These are phyloP conservation scores for Candida broadrunensis DNA, from an alignment of 805 yeast species.

Conservation along the genomic window DNA sequence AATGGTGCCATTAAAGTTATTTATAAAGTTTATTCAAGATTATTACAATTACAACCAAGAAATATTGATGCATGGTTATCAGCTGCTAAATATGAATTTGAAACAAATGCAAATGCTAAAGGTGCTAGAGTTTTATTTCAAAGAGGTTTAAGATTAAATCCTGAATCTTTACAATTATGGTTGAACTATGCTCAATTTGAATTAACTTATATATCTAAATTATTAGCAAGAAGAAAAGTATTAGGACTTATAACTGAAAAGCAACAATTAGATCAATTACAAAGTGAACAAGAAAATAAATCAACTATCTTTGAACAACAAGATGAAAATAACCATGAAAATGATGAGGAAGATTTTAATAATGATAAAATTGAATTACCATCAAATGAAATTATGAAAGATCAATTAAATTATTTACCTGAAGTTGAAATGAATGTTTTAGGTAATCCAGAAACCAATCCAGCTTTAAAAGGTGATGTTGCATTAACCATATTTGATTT, in stretches of 20 bases:
- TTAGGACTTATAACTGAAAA: conserved; percentile 74
- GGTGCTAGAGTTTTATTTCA: conserved; percentile 87
- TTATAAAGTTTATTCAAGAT: conserved; percentile 71
- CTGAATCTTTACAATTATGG: conserved; percentile 74
- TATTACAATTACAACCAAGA: conserved; percentile 86
- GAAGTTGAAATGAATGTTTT: conserved; percentile 83
- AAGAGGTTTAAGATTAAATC: conserved; percentile 79
- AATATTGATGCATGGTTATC: conserved; percentile 89
- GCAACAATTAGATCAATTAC: conserved; percentile 61
- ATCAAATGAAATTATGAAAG: conserved; percentile 52
- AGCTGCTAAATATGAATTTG: conserved; percentile 93
- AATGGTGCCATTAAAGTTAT: conserved; percentile 69
- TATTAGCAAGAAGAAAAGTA: conserved; percentile 78
- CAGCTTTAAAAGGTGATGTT: conserved; percentile 58
- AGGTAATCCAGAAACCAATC: conserved; percentile 80
- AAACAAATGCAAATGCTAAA: conserved; percentile 79
- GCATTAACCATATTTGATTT: conserved; percentile 40
- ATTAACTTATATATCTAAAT: conserved; percentile 76
- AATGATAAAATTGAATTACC: conserved; percentile 45
- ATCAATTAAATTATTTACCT: conserved; percentile 69
- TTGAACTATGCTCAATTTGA: conserved; percentile 84
- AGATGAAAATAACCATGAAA: conserved; percentile 15
- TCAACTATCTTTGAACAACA: conserved; percentile 16
- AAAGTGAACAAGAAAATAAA: conserved; percentile 21
- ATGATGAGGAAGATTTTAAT: conserved; percentile 31